A percentile compares a stretch with the other conserved stretches of the same genome.
phyloP scores from a whole-genome alignment of 2,329 filamentous ascomycete genomes.

The Furcasterigmium furcatum region DNA sequence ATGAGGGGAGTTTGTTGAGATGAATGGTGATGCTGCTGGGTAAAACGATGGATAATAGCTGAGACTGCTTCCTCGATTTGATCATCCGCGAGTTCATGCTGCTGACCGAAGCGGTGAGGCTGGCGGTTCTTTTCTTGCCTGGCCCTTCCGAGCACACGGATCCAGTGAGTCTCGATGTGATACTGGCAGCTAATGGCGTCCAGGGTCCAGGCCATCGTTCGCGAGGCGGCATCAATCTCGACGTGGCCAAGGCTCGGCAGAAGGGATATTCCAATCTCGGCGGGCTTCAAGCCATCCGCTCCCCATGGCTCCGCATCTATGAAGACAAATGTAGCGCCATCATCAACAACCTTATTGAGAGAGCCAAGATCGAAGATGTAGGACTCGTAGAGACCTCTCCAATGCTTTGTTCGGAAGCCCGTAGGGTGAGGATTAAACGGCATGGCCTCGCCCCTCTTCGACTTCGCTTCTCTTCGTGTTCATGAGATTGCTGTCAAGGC shows the following conservation, averaged over 20 bases:
- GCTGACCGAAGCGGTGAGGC: not conserved
- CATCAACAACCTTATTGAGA: not conserved
- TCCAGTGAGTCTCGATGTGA: not conserved
- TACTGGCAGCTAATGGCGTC: not conserved
- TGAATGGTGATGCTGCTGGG: not conserved
- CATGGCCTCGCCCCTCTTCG: no score
- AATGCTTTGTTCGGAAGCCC: not conserved
- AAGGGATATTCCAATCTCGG: not conserved
- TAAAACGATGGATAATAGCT: not conserved
- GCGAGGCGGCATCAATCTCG: not conserved
- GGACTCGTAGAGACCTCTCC: not conserved
- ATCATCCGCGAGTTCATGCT: not conserved
- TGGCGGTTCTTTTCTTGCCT: not conserved
- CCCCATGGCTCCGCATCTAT: constrained; percentile 1
- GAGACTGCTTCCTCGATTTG: not conserved
- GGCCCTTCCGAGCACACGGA: not conserved
- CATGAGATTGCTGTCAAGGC: no score
- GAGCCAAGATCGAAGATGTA: not conserved
- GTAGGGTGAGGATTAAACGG: not conserved
- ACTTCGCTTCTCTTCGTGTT: no score
- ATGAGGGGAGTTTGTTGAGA: not conserved
- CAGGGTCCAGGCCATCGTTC: not conserved
- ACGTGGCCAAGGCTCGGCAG: not conserved
- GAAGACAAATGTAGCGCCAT: not conserved
- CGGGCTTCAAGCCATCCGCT: not conserved